Evolutionary conservation across 176 grass and related monocot genomes (phyloP), one percentile per base, ranked within the genome.

Genomic region (Saccharum spontaneum): DNA sequence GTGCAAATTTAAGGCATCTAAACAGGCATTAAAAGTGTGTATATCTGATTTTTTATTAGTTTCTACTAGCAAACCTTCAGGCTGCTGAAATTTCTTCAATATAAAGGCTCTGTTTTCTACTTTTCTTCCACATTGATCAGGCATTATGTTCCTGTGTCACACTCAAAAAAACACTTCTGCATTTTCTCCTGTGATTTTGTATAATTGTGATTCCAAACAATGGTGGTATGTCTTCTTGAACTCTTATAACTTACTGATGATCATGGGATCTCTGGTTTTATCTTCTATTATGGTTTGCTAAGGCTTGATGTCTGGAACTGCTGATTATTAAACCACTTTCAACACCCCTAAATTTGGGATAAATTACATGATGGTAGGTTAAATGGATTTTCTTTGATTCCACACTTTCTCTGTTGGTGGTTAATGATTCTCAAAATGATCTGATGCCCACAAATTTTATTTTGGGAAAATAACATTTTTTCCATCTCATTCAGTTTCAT

Each of bases 51-150:
- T 38, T 66, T 48, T 28, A 43, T 55, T 48, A 33, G 38, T 67
- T 75, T 78, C 37, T 65, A 79, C n/a, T 24, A 61, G 57, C 33
- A 9, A 12, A 23, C 2, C 12, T 64, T 78, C 18, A 6, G 30
- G 15, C 61, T 88, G 17, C 26, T 84, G 20, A 18, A 74, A 83
- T 67, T 49, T 73, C 41, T 64, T 38, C 33, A 61, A 28, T 83
- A 2, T 44, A 45, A 57, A 37, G 33, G 54, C 18, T 54, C 23
- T 37, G 39, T 24, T 22, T 37, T 40, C 39, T 79, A 10, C 28
- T 46, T 30, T 4, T 5, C 8, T 46, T 67, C 4, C 26, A 10
- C 9, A 34, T 68, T 76, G 60, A 52, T 59, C 16, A 22, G 11
- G 39, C 20, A 65, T 11, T 63, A 17, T 31, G 15, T 33, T 52